Conservation (phyloP, 768 basidiomycete species). For the Trametes gibbosa region DNA sequence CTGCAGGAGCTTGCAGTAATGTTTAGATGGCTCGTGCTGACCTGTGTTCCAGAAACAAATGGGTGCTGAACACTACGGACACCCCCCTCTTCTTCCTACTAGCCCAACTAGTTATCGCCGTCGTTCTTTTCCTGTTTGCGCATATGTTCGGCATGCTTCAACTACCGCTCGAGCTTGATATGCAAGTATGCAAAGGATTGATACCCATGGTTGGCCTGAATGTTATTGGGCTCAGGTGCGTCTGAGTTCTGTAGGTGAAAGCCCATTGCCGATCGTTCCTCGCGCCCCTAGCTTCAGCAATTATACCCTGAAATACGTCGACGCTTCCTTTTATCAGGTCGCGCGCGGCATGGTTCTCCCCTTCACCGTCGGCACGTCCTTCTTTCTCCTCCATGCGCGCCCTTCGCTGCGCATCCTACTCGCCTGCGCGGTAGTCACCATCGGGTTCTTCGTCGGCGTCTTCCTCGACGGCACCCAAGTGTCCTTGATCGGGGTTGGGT, state of each 20-base stretch:
- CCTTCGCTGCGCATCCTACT: slow-evolving; percentile 74
- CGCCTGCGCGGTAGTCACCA: slow-evolving; percentile 78
- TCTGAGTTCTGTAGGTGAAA: background rate
- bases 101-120: slow-evolving; percentile 76
- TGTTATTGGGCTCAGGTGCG: slow-evolving; percentile 78
- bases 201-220: slow-evolving; percentile 74
- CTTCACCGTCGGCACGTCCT: slow-evolving; percentile 89
- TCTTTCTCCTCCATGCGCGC: slow-evolving; percentile 67
- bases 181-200: slow-evolving; percentile 67
- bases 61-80: slow-evolving; percentile 75
- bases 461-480: slow-evolving; percentile 69
- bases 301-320: slow-evolving; percentile 90
- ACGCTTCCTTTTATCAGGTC: slow-evolving; percentile 94
- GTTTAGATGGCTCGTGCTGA: background rate
- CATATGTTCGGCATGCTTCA: slow-evolving; percentile 64
- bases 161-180: slow-evolving; percentile 62
- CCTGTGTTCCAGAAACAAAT: slow-evolving; percentile 68
- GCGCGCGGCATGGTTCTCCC: slow-evolving; percentile 93
- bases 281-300: slow-evolving; percentile 67
- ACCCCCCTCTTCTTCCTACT: slow-evolving; percentile 87
- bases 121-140: slow-evolving; percentile 66
- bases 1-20: background rate
- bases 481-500: slow-evolving; percentile 63
- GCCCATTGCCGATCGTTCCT: background rate
- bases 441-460: slow-evolving; percentile 90